Evolutionary conservation across 1,139 yeast genomes (phyloP).

Genomic region (Saccharomyces hybrid): DNA sequence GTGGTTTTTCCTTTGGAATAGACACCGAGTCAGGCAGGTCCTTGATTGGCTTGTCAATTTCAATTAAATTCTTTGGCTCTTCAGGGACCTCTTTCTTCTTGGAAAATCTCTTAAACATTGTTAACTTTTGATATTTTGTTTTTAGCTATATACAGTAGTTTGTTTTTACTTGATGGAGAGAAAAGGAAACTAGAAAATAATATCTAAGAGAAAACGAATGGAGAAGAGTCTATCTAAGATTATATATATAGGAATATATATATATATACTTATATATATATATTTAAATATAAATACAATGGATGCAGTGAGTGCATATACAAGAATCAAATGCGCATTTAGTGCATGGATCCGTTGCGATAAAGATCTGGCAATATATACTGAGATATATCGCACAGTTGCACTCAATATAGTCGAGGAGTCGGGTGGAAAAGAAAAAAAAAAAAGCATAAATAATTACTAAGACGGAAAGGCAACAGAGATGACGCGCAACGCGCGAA

Average conservation of each 20-base stretch:
- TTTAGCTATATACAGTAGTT: neutral
- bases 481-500: constrained; percentile 1
- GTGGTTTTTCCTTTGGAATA: constrained; percentile 44
- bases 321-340: neutral
- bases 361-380: neutral
- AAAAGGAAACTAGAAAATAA: neutral
- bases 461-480: neutral
- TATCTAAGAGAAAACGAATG: neutral
- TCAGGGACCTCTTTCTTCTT: constrained; percentile 27
- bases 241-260: neutral
- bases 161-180: neutral
- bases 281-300: neutral
- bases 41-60: constrained; percentile 43
- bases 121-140: neutral
- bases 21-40: constrained; percentile 41
- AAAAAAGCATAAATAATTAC: neutral
- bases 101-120: constrained; percentile 21
- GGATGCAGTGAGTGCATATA: neutral
- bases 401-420: neutral
- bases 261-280: neutral
- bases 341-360: neutral
- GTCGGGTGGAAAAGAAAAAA: neutral
- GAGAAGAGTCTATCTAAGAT: neutral
- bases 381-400: neutral
- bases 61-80: constrained; percentile 21